Evolutionary conservation across 345 rosid species (phyloP), one percentile per base, ranked within the genome.

Genomic region (Lenwebbia sp.): DNA sequence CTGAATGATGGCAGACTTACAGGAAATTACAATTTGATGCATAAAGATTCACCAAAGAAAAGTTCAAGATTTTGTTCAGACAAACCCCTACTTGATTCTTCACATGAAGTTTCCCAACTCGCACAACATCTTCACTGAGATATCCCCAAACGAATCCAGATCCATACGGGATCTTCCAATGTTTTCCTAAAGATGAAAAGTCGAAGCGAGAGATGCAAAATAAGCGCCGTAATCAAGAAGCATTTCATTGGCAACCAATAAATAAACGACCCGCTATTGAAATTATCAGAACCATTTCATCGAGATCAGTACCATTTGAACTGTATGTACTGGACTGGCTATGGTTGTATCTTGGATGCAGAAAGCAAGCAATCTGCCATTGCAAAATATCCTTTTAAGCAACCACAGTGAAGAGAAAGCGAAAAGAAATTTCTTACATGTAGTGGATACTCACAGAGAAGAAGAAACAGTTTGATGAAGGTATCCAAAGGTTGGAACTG

Each of bases 401-500:
- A 74, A 37, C 50, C 37, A 10, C 78, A 37, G 13, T 54, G 60
- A 83, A 86, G 56, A 41, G 17, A 86, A 41, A 7, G 41, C 33
- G 47, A 89, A 82, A 56, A 74, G 21, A 52, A 41, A 70, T 37
- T 26, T n/a, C 65, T 49, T 13, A 2, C 9, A 4, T 7, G 62
- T 23, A 41, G 82, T 52, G 6, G 0, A 21, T n/a, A 85, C 96
- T 92, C 89, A 94, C 98, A 40, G 96, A 91, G 49, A 84, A 58
- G 52, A 93, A 90, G 86, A 87, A 88, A 88, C 98, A 96, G 74
- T 93, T 89, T 83, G 95, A 89, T 4, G 98, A 96, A 52, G 98
- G 98, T 85, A 96, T 90, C 98, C 98, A 96, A 56, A 96, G 95
- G 86, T 96, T 94, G 52, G 98, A 96, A 87, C 98, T 96, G 25